Evolutionary conservation across 345 rosid species (phyloP), one percentile per base, ranked within the genome.

Genomic region (Syzygium aqueum): DNA sequence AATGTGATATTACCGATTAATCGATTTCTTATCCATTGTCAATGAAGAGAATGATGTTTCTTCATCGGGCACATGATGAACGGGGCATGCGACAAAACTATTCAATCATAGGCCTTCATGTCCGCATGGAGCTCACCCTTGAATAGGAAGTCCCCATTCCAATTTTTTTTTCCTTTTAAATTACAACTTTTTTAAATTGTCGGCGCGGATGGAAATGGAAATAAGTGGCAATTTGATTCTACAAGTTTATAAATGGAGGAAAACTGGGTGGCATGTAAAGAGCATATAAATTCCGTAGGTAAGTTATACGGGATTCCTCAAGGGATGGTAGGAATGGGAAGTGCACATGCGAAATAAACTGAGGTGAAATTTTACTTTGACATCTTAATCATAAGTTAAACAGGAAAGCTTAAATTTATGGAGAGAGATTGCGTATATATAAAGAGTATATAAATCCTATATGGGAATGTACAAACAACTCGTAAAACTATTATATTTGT

Each of bases 141-240:
- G 49, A 33, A 73, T 33, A 4, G 22, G 22, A 33, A 73, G 49
- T 73, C 49, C 80, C 25, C 14, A 8, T 73, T 33, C 13, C 49
- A 9, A 15, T 7, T 8, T 0, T 28, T 3, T 28, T 28, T 14
- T n/a, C n/a, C n/a, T 14, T 63, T 14, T 14, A 0, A 14, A 14
- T 28, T 63, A 30, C 40, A 33, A 21, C 46, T 67, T 33, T 19
- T 67, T 17, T 8, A 33, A 67, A 67, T 8, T 33, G 23, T 67
- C 5, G 25, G 19, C 2, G 49, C 3, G 49, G 49, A 73, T 5
- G 25, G 25, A 37, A 19, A 19, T 9, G 49, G 12, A 37, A 73
- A 43, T 6, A 43, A 67, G 46, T 19, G 27, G 4, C 25, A 17
- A 5, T 9, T 33, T 19, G 25, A 33, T 40, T 40, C 3, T 3